Evolutionary conservation across 2,329 filamentous ascomycete genomes (phyloP), one percentile per base, ranked within the genome.

Genomic region (Blumeria graminis): DNA sequence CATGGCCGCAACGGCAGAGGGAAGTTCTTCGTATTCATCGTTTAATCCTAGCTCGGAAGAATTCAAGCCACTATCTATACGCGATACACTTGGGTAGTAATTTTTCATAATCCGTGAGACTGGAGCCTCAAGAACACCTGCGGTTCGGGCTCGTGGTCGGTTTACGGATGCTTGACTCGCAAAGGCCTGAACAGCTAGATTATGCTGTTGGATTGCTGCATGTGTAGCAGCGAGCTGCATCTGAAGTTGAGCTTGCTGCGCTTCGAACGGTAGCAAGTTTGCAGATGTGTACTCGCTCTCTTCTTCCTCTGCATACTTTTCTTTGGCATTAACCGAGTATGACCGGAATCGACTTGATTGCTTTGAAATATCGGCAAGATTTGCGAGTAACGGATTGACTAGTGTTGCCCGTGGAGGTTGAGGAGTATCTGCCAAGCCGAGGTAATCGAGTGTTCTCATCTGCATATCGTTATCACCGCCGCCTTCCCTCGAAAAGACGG

Each of bases 321-420:
- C 90, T 69, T 94, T 95, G 57, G 94, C 93, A 69, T 98, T 98
- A 61, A 98, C 92, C 0, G 92, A 98, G 69, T 95, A 96, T 1
- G 92, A 98, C 51, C 92, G 81, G 74, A 96, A 94, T 55, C 92
- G 81, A 68, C 85, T 96, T 48, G 82, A 76, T 63, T 85, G 84
- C 66, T 79, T 84, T 61, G 82, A 83, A 61, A 86, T 77, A 66
- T 86, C 82, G 59, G 82, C 81, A 43, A 90, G 72, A 64, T 84
- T 84, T 48, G 83, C 81, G 36, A 90, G 74, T 61, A 87, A 84
- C 1, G 84, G 82, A 8, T 85, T 81, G 45, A 73, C 81, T 60
- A 93, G 72, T 60, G 82, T 83, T 53, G 85, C 82, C 60, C 82
- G 78, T 58, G 79, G 74, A 56, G 86, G 83, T 66, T 94, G 87